Base-by-base conservation (phyloP, 140 eudicot species). In the Bidens hawaiensis region DNA sequence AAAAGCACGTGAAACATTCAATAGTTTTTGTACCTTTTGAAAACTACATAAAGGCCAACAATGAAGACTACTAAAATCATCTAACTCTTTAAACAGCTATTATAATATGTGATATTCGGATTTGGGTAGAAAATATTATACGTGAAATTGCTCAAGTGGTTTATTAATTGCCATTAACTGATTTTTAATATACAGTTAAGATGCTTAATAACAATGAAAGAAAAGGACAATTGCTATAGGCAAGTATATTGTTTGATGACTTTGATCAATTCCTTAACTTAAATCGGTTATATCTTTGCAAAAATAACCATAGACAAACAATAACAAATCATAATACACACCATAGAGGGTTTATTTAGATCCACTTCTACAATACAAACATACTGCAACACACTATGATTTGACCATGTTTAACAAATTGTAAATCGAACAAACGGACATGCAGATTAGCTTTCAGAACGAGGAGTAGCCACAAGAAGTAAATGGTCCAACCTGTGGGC, bases 401-500 rank as follows among this genome's bases (percentile, higher is more conserved):
- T 1, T 9, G 15, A 38, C 13, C 45, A 38, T 38, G 45, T 38
- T 1, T 38, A 38, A 9, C n/a, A 38, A 38, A 38, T 38, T 14
- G 3, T 12, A 5, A 38, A 2, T 36, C 45, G 2, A 12, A 38
- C 14, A 11, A 12, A 11, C 11, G 3, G 45, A 10, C 13, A 38
- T 8, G 13, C 15, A 10, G 13, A 4, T 38, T 36, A 8, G 12
- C 9, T 38, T 38, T 60, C 6, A 12, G 41, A 62, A 25, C 15
- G 54, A 9, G 53, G 53, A 62, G 36, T 41, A 14, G 67, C 54
- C 4, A 62, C 67, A 4, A 62, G 67, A 41, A 62, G 54, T 1
- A 62, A 40, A 25, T 41, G 54, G 41, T 62, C 42, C 54, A 40
- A 40, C 25, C 38, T n/a, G 27, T 62, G 34, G 25, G 42, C 40